Base-by-base conservation (phyloP, 768 basidiomycete species). In the Auriscalpium orientale region DNA sequence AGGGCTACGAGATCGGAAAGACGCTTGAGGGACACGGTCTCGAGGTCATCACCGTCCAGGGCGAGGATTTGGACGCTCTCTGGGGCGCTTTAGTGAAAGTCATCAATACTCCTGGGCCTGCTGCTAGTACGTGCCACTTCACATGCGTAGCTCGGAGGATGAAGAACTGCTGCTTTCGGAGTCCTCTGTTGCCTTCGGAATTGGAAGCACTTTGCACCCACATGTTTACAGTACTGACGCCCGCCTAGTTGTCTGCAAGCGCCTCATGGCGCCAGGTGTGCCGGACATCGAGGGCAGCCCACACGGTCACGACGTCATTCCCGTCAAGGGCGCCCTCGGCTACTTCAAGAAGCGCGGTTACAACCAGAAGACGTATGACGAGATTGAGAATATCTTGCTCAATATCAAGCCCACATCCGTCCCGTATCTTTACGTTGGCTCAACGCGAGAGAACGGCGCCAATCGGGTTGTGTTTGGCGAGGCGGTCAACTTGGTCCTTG, bases 401-500 rank as follows among this genome's bases (percentile, higher is more conserved):
- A 76, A 73, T 61, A 89, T 91, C 74, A 84, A 85, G 67, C 79
- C 87, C 15, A 59, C 69, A 36, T 58, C 76, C 3, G 69, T 74
- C 40, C 75, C 81, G 1, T 88, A 87, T 68, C 69, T 80, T n/a
- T 83, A 83, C 67, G 65, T 79, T 22, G 91, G 91, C 0, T 83
- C 80, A 10, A 81, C 84, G 7, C 85, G 84, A 65, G 89, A 92
- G 61, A 69, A 79, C 51, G 89, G 81, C 33, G 91, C 90, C 1
- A 90, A 87, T 66, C 87, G 91, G 63, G 85, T 87, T 43, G 74
- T 87, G 11, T 94, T 94, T 62, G 91, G 91, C 33, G 88, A 93
- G 63, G 88, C 91, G 10, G 90, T 91, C 51, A 87, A 84, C 66
- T 55, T 74, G 59, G 90, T 92, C 1, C 78, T 94, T 18, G 91